A percentile compares a stretch with the other conserved stretches of the same genome.
Evolutionary conservation across 352 stramenopile species (phyloP).

Genomic region (Pythium utonaiense): DNA sequence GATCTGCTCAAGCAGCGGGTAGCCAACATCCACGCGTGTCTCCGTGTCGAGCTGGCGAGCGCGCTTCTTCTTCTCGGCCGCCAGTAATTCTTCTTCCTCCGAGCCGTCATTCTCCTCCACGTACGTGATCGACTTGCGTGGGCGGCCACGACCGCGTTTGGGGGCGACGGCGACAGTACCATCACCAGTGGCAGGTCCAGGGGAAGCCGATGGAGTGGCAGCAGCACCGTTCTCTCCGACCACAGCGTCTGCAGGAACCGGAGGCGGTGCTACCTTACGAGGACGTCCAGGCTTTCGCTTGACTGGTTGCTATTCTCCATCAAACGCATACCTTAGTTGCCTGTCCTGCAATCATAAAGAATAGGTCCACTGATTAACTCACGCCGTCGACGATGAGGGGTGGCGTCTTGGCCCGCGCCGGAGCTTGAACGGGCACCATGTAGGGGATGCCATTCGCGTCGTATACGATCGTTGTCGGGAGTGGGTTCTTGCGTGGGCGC

Average conservation of each 20-base stretch:
- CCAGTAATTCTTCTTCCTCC: slow-evolving; percentile 53
- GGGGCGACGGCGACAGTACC: background rate
- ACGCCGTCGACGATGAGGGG: background rate
- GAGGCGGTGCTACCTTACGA: slow-evolving; percentile 1
- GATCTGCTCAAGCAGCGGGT: slow-evolving; percentile 78
- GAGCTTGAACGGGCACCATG: background rate
- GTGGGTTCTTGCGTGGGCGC: slow-evolving; percentile 15
- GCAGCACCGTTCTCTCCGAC: background rate
- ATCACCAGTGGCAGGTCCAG: background rate
- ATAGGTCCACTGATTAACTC: background rate
- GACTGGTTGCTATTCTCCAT: background rate
- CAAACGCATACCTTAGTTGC: background rate
- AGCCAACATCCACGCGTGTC: slow-evolving; percentile 38
- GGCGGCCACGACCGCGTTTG: slow-evolving; percentile 25
- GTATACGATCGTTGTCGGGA: background rate
- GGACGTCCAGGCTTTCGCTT: slow-evolving; percentile 20
- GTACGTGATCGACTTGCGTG: slow-evolving; percentile 75
- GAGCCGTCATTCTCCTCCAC: slow-evolving; percentile 66
- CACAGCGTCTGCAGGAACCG: background rate
- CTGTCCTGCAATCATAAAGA: background rate
- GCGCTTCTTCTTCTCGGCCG: slow-evolving; percentile 60
- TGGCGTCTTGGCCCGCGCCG: background rate
- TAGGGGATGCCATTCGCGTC: background rate
- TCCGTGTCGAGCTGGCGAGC: slow-evolving; percentile 82
- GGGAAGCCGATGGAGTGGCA: background rate